Evolutionary conservation across 306 rosid genomes (phyloP).

Genomic region (Trifolium subterraneum): DNA sequence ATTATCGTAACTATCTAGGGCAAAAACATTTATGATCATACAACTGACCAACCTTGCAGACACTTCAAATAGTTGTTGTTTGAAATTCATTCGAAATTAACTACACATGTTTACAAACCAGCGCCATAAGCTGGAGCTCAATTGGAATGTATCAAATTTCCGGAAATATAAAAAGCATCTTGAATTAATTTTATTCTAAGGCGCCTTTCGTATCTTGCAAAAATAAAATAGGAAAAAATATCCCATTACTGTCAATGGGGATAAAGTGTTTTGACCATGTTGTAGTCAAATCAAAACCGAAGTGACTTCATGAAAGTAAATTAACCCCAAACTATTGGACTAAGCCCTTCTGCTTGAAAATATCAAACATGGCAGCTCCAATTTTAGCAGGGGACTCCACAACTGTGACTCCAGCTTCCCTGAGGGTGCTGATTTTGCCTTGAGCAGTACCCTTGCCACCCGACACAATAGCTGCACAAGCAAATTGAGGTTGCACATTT

Average conservation of each 20-base stretch:
- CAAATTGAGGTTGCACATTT: slow-evolving; percentile 36
- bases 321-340: slow-evolving; percentile 54
- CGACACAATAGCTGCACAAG: slow-evolving; percentile 89
- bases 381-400: slow-evolving; percentile 98
- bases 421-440: slow-evolving; percentile 83
- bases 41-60: slow-evolving; percentile 20
- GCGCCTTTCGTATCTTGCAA: slow-evolving; percentile 36
- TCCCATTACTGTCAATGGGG: slow-evolving; percentile 44
- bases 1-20: neutral
- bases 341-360: slow-evolving; percentile 93
- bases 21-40: neutral
- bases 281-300: slow-evolving; percentile 36
- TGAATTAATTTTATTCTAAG: slow-evolving; percentile 44
- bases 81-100: slow-evolving; percentile 31
- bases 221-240: slow-evolving; percentile 28
- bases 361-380: slow-evolving; percentile 82
- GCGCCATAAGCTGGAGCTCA: slow-evolving; percentile 35
- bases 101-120: slow-evolving; percentile 25
- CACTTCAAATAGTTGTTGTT: slow-evolving; percentile 13
- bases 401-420: slow-evolving; percentile 92
- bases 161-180: slow-evolving; percentile 40
- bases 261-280: slow-evolving; percentile 30
- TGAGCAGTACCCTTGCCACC: slow-evolving; percentile 99
- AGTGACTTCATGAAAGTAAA: slow-evolving; percentile 40
- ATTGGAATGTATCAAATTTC: slow-evolving; percentile 23